Percentiles rank a stretch among this genome's conserved stretches.
Conservation (phyloP, 2,329 filamentous ascomycete species). For the Aspergillus hortae region DNA sequence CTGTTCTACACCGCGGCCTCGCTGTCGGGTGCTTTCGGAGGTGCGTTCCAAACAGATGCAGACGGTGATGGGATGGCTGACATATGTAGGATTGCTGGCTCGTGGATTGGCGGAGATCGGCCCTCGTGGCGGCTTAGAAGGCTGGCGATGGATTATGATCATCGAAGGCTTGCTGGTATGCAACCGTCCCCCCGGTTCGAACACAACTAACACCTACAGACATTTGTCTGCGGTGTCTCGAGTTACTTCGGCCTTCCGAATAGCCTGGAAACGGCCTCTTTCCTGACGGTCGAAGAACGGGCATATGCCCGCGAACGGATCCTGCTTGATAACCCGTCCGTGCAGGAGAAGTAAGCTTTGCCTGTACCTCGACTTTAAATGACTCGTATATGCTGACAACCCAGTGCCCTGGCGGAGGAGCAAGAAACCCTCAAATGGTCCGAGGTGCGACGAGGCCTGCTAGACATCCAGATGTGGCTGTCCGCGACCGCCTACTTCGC, state of each 20-base stretch:
- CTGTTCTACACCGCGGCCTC: conserved; percentile 67
- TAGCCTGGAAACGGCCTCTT: conserved; percentile 50
- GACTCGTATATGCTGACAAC: neutral
- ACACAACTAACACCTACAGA: conserved; percentile 35
- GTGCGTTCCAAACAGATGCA: conserved; percentile 20
- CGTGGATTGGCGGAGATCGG: conserved; percentile 60
- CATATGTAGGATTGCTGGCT: conserved; percentile 50
- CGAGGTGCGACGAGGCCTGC: conserved; percentile 59
- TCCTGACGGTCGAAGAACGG: conserved; percentile 53
- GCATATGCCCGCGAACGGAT: conserved; percentile 48
- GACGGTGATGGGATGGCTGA: neutral
- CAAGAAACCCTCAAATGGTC: conserved; percentile 56
- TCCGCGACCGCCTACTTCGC: conserved; percentile 60
- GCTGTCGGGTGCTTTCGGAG: conserved; percentile 62
- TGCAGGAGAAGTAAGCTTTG: conserved; percentile 21
- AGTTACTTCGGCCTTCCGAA: conserved; percentile 57
- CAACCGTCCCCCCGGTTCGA: no score
- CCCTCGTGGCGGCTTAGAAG: conserved; percentile 49
- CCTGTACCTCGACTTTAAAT: no score
- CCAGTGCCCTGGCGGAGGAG: conserved; percentile 19
- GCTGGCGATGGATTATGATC: conserved; percentile 63
- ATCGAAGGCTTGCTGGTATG: conserved; percentile 50
- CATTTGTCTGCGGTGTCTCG: conserved; percentile 51
- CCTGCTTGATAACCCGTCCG: conserved; percentile 32
- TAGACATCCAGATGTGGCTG: conserved; percentile 61